phyloP scores from a whole-genome alignment of 306 rosid genomes.

The Abrus precatorius region DNA sequence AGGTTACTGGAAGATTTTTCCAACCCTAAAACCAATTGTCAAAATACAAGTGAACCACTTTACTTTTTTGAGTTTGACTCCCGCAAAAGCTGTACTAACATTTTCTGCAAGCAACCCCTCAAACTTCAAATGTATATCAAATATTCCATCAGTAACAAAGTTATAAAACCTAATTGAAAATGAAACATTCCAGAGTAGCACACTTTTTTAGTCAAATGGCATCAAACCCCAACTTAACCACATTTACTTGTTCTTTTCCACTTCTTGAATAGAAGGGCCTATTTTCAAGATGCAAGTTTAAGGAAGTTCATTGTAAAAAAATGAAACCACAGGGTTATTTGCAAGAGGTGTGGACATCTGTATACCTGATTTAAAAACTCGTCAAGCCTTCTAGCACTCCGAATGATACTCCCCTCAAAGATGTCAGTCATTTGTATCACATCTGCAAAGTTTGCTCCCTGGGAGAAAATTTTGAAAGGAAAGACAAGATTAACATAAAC shows the following conservation, averaged over 20 bases:
- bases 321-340: not conserved
- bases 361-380: constrained; percentile 94
- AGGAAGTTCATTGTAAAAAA: not conserved
- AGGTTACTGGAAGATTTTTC: constrained; percentile 12
- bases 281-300: constrained; percentile 2
- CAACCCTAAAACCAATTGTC: constrained; percentile 12
- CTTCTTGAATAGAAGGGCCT: not conserved
- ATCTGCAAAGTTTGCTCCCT: constrained; percentile 89
- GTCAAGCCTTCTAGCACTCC: constrained; percentile 98
- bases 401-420: constrained; percentile 95
- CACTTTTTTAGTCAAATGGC: not conserved
- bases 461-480: constrained; percentile 41
- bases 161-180: constrained; percentile 16
- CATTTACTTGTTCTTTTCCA: not conserved
- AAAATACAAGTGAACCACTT: constrained; percentile 14
- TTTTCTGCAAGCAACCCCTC: too few species aligned
- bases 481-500: constrained; percentile 36
- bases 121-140: too few species aligned
- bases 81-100: not conserved
- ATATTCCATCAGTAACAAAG: constrained; percentile 1
- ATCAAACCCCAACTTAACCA: constrained; percentile 24
- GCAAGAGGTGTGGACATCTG: not conserved
- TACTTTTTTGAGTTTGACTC: not conserved
- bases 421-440: constrained; percentile 98
- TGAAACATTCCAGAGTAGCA: not conserved